These are phyloP conservation scores for Corylus avellana DNA, from an alignment of 306 rosid genomes.

Conservation along the genomic window DNA sequence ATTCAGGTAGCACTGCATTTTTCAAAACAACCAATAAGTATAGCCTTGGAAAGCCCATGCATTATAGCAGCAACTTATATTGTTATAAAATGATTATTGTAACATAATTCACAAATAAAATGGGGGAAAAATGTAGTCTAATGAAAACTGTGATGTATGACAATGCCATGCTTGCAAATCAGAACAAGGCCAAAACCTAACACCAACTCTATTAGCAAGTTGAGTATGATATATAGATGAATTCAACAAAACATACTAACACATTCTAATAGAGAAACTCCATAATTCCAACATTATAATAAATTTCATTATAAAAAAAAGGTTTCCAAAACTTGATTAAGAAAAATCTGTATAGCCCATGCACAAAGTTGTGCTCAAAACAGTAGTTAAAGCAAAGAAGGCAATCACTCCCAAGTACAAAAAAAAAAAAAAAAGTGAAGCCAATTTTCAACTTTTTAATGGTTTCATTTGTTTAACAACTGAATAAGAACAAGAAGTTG, in stretches of 20 bases:
- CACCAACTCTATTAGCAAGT: neutral
- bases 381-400: neutral
- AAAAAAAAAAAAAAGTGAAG: neutral
- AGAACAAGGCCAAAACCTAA: neutral
- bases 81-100: neutral
- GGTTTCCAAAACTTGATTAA: neutral
- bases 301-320: neutral
- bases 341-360: neutral
- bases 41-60: constrained; percentile 11
- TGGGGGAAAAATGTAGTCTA: neutral
- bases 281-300: neutral
- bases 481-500: no score
- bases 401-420: neutral
- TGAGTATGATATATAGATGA: neutral
- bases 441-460: neutral
- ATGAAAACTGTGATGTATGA: neutral
- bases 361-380: neutral
- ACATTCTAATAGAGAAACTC: neutral
- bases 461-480: neutral
- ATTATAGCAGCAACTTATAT: neutral
- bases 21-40: constrained; percentile 20
- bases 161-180: neutral
- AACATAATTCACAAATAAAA: neutral
- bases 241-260: neutral
- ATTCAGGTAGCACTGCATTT: constrained; percentile 77